Evolutionary conservation across 2,329 filamentous ascomycete species (phyloP), one percentile per base, ranked within the genome.

Genomic region (Fusarium miscanthi): DNA sequence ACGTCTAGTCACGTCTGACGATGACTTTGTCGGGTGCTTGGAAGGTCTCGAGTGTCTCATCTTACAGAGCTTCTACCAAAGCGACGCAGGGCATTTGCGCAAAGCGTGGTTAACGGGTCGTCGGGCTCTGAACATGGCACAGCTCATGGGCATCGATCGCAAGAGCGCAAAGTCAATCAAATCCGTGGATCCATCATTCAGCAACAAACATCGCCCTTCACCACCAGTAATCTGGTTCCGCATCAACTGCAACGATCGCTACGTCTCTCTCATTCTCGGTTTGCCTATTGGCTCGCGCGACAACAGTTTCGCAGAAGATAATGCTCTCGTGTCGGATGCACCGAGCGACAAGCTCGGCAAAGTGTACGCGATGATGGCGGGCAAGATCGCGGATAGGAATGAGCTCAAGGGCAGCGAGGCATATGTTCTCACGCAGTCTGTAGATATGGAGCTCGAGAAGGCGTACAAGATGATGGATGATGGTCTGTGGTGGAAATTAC

Each of bases 31-130:
- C 2, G 84, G 84, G 27, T 86, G 84, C 6, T 74, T 86, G 3
- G 87, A 90, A 74, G 87, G 87, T 4, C 75, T 90, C 2, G 85
- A 89, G 76, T 85, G 85, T 56, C 78, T 90, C 1, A 74, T 85
- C 27, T 76, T 90, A 0, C 81, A 87, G 41, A 81, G 82, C 23
- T 77, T 86, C 58, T 88, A 85, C 72, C 85, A 88, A 58, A 81
- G 82, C 41, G 88, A 89, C 62, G 82, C 82, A 1, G 88, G 88
- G 2, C 88, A 87, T 48, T 79, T 89, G 5, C 84, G 87, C 27
- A 86, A 86, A 48, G 81, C 87, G 5, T 90, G 88, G 87, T 77
- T 90, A 27, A 82, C 81, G 11, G 83, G 82, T 27, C 85, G 88
- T 1, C 81, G 86, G 9, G 85, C 86, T 8, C 77, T 89, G 38